These are phyloP conservation scores for Penicillium sp. DNA, from an alignment of 2,329 filamentous ascomycete genomes.

Conservation along the genomic window DNA sequence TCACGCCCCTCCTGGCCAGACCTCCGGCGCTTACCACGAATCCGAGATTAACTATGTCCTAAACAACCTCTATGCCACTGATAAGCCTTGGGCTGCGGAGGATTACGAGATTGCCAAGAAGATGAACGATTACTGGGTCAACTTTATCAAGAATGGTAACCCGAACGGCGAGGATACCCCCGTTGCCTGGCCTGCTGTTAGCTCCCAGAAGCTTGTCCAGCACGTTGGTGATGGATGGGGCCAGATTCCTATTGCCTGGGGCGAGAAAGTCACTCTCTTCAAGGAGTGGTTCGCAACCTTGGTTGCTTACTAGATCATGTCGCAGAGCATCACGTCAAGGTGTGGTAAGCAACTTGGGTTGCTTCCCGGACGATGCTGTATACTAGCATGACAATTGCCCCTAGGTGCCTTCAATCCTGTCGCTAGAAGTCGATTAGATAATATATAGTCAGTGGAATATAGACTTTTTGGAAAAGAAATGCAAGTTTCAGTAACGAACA, in stretches of 20 bases:
- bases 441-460: too few relatives aligned
- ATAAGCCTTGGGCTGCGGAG: background rate
- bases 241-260: background rate
- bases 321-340: too few relatives aligned
- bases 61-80: background rate
- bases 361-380: too few relatives aligned
- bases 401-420: too few relatives aligned
- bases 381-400: too few relatives aligned
- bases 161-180: background rate
- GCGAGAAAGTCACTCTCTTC: background rate
- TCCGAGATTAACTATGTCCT: background rate
- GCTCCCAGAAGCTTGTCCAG: background rate
- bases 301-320: background rate
- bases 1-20: background rate
- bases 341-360: too few relatives aligned
- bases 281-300: background rate
- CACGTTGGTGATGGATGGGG: background rate
- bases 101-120: background rate
- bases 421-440: too few relatives aligned
- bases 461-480: too few relatives aligned
- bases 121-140: background rate
- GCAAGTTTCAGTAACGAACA: too few relatives aligned
- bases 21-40: background rate
- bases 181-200: background rate
- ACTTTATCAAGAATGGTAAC: background rate